phyloP scores from a whole-genome alignment of 139 green algal genomes.

The Tetradesmus obliquus region DNA sequence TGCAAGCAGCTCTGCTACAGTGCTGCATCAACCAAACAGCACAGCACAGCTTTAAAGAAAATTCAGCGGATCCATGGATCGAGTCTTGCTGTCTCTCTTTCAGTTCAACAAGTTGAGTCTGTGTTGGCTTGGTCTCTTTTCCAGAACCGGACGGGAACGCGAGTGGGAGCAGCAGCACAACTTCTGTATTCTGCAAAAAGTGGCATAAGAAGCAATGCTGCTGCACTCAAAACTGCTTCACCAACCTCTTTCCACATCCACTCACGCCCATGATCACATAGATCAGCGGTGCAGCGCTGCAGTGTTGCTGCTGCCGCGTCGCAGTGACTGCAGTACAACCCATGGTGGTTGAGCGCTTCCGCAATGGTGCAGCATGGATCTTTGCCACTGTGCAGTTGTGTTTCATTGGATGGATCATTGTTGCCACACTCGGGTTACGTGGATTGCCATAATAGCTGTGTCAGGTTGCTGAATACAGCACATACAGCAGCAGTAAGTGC shows the following conservation, averaged over 20 bases:
- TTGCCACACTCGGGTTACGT: too few relatives aligned
- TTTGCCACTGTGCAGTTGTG: not conserved
- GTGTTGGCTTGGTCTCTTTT: too few relatives aligned
- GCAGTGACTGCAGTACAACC: not conserved
- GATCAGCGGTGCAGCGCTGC: not conserved
- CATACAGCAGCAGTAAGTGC: not conserved
- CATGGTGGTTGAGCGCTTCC: not conserved
- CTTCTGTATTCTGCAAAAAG: not conserved
- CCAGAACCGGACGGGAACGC: too few relatives aligned
- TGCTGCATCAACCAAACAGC: not conserved
- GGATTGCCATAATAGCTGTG: too few relatives aligned
- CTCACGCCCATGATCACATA: slow-evolving; percentile 26
- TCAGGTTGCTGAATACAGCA: not conserved
- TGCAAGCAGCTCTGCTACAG: slow-evolving; percentile 7
- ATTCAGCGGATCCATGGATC: too few relatives aligned
- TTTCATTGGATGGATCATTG: too few relatives aligned
- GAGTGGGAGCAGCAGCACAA: not conserved
- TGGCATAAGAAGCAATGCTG: not conserved
- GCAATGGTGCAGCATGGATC: not conserved
- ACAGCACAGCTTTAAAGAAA: too few relatives aligned
- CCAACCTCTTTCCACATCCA: slow-evolving; percentile 26
- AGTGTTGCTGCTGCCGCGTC: too few relatives aligned
- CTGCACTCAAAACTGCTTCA: not conserved
- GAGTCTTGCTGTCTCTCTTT: too few relatives aligned
- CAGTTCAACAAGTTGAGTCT: too few relatives aligned